These are phyloP conservation scores for Peziza echinospora DNA, from an alignment of 495 filamentous ascomycete species.

Conservation along the genomic window DNA sequence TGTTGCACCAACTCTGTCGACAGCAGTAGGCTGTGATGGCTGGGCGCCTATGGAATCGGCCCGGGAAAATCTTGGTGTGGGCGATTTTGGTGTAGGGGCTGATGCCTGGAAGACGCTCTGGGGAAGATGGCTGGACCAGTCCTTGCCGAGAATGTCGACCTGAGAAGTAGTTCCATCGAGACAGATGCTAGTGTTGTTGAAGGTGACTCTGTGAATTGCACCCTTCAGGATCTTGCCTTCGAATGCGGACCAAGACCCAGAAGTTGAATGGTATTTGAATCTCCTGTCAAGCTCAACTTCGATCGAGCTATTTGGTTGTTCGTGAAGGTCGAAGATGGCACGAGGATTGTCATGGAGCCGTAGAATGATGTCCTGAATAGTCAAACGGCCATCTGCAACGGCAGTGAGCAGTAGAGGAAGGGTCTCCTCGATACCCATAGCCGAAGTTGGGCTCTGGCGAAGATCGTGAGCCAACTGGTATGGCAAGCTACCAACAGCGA, in stretches of 20 bases:
- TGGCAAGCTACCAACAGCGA: constrained; percentile 64
- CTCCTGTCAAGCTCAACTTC: constrained; percentile 50
- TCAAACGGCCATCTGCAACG: constrained; percentile 52
- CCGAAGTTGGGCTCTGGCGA: constrained; percentile 30
- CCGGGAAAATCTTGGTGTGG: constrained; percentile 7
- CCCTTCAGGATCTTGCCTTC: constrained; percentile 48
- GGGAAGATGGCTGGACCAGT: constrained; percentile 53
- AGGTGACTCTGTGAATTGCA: constrained; percentile 55
- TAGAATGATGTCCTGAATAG: constrained; percentile 46
- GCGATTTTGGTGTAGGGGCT: constrained; percentile 29
- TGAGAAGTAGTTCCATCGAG: constrained; percentile 45
- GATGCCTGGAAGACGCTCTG: constrained; percentile 29
- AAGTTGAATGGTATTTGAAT: constrained; percentile 7
- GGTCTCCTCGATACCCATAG: constrained; percentile 52
- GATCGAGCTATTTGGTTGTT: constrained; percentile 50
- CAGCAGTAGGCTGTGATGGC: neutral
- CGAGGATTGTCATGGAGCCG: constrained; percentile 64
- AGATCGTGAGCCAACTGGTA: constrained; percentile 47
- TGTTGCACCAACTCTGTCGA: neutral
- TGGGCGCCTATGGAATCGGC: neutral
- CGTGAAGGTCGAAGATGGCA: constrained; percentile 70
- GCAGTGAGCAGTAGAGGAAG: constrained; percentile 61
- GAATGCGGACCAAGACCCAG: constrained; percentile 57
- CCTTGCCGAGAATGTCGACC: constrained; percentile 38
- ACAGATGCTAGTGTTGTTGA: constrained; percentile 54